phyloP scores from a whole-genome alignment of 2,329 filamentous ascomycete species.

The Pseudogymnoascus sp. region DNA sequence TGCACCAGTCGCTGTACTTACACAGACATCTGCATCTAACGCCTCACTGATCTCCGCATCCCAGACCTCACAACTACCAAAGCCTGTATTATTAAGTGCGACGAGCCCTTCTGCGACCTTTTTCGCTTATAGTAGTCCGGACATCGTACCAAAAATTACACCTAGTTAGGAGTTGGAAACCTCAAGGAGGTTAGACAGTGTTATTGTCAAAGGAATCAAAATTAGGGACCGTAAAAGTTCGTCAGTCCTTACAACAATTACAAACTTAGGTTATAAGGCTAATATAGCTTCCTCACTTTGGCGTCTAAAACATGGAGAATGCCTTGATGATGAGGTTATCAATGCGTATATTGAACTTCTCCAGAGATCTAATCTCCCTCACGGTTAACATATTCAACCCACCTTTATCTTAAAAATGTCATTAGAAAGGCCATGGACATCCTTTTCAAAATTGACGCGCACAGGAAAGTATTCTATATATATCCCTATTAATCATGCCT shows the following conservation, averaged over 20 bases:
- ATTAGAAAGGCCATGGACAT: constrained; percentile 5
- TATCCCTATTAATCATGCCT: constrained; percentile 10
- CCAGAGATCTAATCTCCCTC: constrained; percentile 11
- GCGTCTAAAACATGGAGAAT: constrained; percentile 13
- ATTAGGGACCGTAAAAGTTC: constrained; percentile 1
- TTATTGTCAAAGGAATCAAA: constrained; percentile 10
- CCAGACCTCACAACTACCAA: not conserved
- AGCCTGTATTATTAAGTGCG: not conserved
- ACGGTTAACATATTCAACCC: constrained; percentile 7
- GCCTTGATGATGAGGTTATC: constrained; percentile 15
- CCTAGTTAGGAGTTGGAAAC: constrained; percentile 11
- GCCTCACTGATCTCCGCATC: not conserved
- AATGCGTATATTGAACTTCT: constrained; percentile 16
- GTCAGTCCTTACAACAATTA: constrained; percentile 12
- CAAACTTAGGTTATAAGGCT: constrained; percentile 11
- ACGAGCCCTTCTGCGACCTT: not conserved
- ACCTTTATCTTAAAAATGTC: constrained; percentile 10
- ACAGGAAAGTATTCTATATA: constrained; percentile 15
- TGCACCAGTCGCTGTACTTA: not conserved
- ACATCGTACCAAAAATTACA: constrained; percentile 5
- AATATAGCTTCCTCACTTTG: constrained; percentile 12
- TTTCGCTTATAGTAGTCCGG: not conserved
- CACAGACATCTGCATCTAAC: not conserved
- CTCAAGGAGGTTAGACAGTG: constrained; percentile 14
- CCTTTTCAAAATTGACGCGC: constrained; percentile 8